Conservation (phyloP, 1,284 basidiomycete genomes). For the Cryptococcus sp. region DNA sequence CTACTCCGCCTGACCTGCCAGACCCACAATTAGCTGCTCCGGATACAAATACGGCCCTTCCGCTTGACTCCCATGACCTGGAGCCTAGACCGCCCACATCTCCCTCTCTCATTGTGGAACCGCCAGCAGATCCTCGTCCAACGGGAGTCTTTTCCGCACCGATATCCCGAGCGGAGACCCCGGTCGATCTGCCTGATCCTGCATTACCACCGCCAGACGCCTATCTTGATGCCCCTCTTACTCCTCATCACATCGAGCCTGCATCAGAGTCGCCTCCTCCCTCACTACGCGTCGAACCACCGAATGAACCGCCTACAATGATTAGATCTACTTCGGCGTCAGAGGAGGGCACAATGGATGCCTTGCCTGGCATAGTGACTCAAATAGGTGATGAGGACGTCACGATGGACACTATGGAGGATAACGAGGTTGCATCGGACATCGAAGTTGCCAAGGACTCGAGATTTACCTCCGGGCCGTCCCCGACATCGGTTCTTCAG, state of each 20-base stretch:
- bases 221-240: constrained; percentile 12
- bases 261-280: constrained; percentile 3
- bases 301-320: constrained; percentile 1
- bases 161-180: constrained; percentile 12
- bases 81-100: constrained; percentile 3
- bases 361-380: not conserved
- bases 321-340: not conserved
- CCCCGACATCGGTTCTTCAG: too few species aligned
- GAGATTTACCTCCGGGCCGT: too few species aligned
- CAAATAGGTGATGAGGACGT: constrained; percentile 1
- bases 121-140: constrained; percentile 11
- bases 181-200: constrained; percentile 21
- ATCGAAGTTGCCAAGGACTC: too few species aligned
- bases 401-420: not conserved
- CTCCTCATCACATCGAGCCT: constrained; percentile 14
- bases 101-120: constrained; percentile 18
- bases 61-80: constrained; percentile 9
- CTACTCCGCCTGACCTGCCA: constrained; percentile 8
- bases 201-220: constrained; percentile 15
- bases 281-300: constrained; percentile 11
- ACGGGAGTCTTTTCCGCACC: not conserved
- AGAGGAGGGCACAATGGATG: too few species aligned
- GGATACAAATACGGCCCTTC: constrained; percentile 7
- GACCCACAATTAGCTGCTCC: constrained; percentile 13
- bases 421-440: too few species aligned